Base-by-base conservation (phyloP, 305 asterid genomes). In the Fraxinus sp. region DNA sequence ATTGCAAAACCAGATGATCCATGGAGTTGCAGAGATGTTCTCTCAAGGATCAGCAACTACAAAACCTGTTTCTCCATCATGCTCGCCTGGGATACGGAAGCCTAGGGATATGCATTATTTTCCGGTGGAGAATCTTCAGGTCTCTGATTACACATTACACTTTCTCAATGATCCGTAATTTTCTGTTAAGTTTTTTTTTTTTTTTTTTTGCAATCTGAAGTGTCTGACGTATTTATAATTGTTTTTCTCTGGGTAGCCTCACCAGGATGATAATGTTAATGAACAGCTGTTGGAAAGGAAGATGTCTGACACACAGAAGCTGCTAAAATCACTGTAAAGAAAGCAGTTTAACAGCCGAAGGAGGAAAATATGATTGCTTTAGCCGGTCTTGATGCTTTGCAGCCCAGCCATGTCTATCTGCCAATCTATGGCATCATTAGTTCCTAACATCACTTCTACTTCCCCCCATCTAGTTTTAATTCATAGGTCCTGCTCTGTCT, bases 91-190 rank as follows among this genome's bases (percentile, higher is more conserved):
- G 62, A 74, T n/a, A 30, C 7, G 2, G 16, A 32, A 59, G 39
- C 55, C 57, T 11, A 72, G 64, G 64, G 64, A 55, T 78, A 3
- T 35, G 80, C 82, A 33, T 78, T 79, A 5, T 36, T 74, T 84
- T 18, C 66, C 6, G 22, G 33, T 18, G 76, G 30, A 82, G 78
- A 74, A 79, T 74, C 46, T 74, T 83, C 80, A 85, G 90, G 90
- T 87, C 79, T 18, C 22, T 49, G 55, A 76, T 11, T 52, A 52
- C 24, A 16, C 22, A 52, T 66, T 16, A 36, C 22, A 5, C 55
- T 66, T 66, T 66, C 22, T 78, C 76, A 79, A 75, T 33, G 20
- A 76, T 24, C 7, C 41, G 7, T 35, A 77, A 20, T 4, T 30
- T 72, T 59, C 52, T 9, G 35, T 0, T 59, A 7, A 18, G 18